Evolutionary conservation across 805 yeast genomes (phyloP).

Genomic region (Kuraishia cidri): DNA sequence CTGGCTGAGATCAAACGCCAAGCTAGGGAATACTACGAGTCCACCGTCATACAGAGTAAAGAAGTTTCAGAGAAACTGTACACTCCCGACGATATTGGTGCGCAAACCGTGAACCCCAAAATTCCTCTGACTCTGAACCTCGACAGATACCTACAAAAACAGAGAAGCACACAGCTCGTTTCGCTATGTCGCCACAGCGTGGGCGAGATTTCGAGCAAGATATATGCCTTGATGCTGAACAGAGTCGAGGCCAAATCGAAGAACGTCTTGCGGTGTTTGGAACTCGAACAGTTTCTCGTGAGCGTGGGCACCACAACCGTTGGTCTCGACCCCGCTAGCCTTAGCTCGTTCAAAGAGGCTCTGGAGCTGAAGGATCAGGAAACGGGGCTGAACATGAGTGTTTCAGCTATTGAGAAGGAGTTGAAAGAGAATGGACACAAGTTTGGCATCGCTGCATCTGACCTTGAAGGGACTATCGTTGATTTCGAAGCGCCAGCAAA

Average conservation of each 20-base stretch:
- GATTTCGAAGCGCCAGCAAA: conserved; percentile 20
- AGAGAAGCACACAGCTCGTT: conserved; percentile 56
- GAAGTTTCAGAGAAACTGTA: neutral
- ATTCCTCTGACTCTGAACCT: conserved; percentile 54
- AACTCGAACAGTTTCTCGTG: conserved; percentile 17
- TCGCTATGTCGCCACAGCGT: conserved; percentile 57
- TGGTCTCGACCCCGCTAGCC: conserved; percentile 20
- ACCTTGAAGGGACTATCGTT: conserved; percentile 24
- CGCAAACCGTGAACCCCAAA: conserved; percentile 34
- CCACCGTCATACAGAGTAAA: conserved; percentile 16
- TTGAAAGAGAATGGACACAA: conserved; percentile 18
- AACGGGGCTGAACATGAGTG: conserved; percentile 25
- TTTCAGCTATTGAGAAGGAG: conserved; percentile 28
- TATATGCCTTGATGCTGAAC: conserved; percentile 51
- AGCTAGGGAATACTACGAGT: conserved; percentile 29
- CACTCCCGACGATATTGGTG: conserved; percentile 2
- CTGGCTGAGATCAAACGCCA: conserved; percentile 52
- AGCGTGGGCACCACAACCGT: conserved; percentile 17
- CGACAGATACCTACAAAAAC: conserved; percentile 55
- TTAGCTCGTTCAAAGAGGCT: neutral
- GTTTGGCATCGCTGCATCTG: conserved; percentile 22
- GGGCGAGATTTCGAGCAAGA: conserved; percentile 57
- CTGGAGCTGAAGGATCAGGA: conserved; percentile 23
- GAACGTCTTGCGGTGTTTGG: conserved; percentile 12
- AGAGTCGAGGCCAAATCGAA: conserved; percentile 52